Base-by-base conservation (phyloP, 306 rosid species). In the Quercus glauca region DNA sequence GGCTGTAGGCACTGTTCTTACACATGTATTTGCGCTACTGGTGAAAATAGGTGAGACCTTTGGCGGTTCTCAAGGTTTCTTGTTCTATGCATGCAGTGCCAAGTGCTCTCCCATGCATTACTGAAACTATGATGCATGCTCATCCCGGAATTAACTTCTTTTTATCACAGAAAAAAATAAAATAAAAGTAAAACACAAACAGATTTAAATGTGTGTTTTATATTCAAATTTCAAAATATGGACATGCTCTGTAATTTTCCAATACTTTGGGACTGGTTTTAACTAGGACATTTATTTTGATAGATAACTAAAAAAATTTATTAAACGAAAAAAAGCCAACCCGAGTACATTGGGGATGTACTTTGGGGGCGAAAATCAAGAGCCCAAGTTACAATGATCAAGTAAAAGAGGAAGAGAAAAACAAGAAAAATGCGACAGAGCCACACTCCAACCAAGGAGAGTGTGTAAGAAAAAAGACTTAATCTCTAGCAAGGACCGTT, bases 1-100 rank as follows among this genome's bases (percentile, higher is more conserved):
- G 98, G 98, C 71, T 94, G 97, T 77, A 86, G 94, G 86, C 97
- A 92, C 87, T 94, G 98, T 84, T 94, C 98, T 28, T 94, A 92
- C 83, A 92, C 97, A n/a, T 94, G 97, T 81, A 92, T 92, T 63
- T 94, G 97, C 81, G 97, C 97, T 86, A 91, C 98, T 26, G 98
- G 98, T 53, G 93, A 88, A 1, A 92, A 85, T 76, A 89, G 98
- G 98, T 88, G 84, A 68, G 49, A 56, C 28, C 70, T 71, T 63
- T 29, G 61, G 56, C 14, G 57, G 35, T 45, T 45, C 74, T 70
- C 57, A 11, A 52, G 45, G 56, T 67, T 80, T 68, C 23, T 73
- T 41, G 31, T 63, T 65, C n/a, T 53, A 37, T 72, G 52, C 29
- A 26, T 79, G 78, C 35, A 43, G 55, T 68, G 72, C 70, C 52